A percentile compares a stretch with the other conserved stretches of the same genome.
phyloP scores from a whole-genome alignment of 441 rosid species.

The Pelargonium citronellum region DNA sequence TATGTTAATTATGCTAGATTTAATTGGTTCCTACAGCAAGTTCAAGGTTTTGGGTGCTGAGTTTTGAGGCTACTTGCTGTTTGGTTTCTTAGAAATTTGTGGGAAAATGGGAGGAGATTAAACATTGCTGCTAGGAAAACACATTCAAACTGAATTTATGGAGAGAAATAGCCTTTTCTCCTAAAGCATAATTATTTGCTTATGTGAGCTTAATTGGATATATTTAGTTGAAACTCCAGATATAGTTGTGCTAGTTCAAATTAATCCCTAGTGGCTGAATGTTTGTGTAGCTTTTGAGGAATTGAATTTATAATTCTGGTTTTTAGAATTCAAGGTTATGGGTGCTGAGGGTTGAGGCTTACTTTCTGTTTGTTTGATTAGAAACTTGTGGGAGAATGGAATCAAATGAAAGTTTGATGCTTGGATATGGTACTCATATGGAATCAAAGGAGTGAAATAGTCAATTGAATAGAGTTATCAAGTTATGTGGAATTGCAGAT shows the following conservation, averaged over 20 bases:
- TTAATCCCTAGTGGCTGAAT: no score
- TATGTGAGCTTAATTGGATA: no score
- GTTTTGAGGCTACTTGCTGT: no score
- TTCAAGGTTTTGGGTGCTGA: no score
- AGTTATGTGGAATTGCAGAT: not conserved
- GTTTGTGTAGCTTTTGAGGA: not conserved
- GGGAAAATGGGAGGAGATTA: no score
- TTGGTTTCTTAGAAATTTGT: no score
- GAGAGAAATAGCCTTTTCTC: no score
- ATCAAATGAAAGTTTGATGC: not conserved
- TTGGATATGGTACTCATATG: not conserved
- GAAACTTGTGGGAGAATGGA: not conserved
- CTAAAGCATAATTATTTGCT: no score
- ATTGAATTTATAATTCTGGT: not conserved
- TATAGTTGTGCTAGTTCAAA: no score
- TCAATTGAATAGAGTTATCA: not conserved
- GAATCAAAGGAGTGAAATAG: not conserved
- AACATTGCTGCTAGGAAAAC: no score
- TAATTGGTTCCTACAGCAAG: not conserved
- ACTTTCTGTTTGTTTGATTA: not conserved
- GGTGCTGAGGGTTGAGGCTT: not conserved
- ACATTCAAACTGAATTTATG: no score
- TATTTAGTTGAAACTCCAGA: no score
- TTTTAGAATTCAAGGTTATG: not conserved
- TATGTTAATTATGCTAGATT: not conserved